Evolutionary conservation across 75 land plant species (phyloP).

Genomic region (Picea sitchensis): DNA sequence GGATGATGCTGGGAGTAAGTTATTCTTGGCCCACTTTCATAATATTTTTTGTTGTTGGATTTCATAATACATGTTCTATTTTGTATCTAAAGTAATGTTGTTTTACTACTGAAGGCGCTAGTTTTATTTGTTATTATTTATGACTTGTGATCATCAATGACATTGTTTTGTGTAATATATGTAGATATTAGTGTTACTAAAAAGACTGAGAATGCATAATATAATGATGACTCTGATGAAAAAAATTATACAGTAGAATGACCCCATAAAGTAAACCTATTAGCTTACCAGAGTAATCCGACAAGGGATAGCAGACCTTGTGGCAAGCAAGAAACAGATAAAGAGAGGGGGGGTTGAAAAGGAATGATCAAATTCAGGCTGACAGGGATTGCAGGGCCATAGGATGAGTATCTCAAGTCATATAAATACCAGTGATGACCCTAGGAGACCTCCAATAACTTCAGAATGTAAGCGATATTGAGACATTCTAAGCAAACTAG

Average conservation of each 20-base stretch:
- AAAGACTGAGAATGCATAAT: background rate
- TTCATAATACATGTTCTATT: too few relatives aligned
- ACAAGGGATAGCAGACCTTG: too few relatives aligned
- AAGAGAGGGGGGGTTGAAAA: too few relatives aligned
- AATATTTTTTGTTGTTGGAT: too few relatives aligned
- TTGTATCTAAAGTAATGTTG: too few relatives aligned
- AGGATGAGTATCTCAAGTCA: background rate
- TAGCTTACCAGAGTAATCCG: too few relatives aligned
- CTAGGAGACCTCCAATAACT: background rate
- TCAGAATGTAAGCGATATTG: background rate
- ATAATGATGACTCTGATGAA: background rate
- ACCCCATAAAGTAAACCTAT: background rate
- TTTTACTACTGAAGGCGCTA: background rate
- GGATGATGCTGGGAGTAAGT: too few relatives aligned
- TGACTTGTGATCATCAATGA: too few relatives aligned
- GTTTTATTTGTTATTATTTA: too few relatives aligned
- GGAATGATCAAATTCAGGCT: background rate
- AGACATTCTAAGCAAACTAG: background rate
- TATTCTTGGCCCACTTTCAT: too few relatives aligned
- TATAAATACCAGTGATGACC: constrained; percentile 7
- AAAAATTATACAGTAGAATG: background rate
- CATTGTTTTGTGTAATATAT: background rate
- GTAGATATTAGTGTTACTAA: background rate
- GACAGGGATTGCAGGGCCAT: background rate
- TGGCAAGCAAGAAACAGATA: too few relatives aligned